phyloP scores from a whole-genome alignment of 108 stramenopile genomes.

The Pseudonitzschia delicatissima region DNA sequence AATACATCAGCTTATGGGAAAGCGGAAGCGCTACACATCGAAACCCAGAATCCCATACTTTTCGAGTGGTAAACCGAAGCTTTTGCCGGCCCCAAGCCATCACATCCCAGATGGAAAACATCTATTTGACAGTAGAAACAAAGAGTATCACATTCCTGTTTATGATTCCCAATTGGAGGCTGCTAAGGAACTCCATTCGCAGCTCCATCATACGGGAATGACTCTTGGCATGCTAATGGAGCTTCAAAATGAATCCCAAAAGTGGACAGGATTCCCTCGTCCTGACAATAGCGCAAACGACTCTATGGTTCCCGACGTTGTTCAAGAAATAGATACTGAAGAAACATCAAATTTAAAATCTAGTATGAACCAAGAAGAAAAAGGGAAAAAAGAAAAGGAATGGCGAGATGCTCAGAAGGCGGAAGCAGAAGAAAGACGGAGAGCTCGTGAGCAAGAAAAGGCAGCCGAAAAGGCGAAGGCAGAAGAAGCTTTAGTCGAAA shows the following conservation, averaged over 20 bases:
- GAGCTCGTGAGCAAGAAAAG: constrained; percentile 10
- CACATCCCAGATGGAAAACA: not conserved
- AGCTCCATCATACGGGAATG: constrained; percentile 19
- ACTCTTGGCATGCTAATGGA: constrained; percentile 7
- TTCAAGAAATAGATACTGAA: not conserved
- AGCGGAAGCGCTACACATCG: not conserved
- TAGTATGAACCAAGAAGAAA: constrained; percentile 28
- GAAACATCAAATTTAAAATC: not conserved
- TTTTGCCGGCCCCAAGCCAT: not conserved
- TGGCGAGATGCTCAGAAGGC: constrained; percentile 24
- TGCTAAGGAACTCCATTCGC: constrained; percentile 14
- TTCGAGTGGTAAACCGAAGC: constrained; percentile 19
- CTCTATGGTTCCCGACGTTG: constrained; percentile 9
- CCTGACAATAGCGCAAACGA: no score
- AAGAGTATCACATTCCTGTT: not conserved
- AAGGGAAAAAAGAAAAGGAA: constrained; percentile 30
- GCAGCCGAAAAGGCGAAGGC: constrained; percentile 7
- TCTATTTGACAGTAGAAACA: not conserved
- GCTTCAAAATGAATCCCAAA: constrained; percentile 18
- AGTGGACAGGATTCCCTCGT: constrained; percentile 11
- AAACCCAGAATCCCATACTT: constrained; percentile 18
- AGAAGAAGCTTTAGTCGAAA: constrained; percentile 5
- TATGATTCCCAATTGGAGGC: constrained; percentile 4
- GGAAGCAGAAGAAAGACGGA: constrained; percentile 26
- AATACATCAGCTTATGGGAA: no score